These are phyloP conservation scores for Botryosphaeria agaves DNA, from an alignment of 2,329 filamentous ascomycete genomes.

Conservation along the genomic window DNA sequence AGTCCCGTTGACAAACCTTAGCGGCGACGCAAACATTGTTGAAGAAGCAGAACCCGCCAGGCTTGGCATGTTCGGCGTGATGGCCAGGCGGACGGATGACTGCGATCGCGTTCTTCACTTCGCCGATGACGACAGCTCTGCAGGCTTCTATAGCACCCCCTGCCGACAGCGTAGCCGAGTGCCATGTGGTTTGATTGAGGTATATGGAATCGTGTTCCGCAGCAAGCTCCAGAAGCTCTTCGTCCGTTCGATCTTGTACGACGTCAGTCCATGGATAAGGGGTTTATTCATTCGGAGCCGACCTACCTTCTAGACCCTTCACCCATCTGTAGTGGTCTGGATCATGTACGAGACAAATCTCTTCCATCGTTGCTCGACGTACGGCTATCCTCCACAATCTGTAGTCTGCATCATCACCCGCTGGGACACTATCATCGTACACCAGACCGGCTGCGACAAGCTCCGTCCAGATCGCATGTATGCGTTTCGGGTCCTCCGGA, in stretches of 20 bases:
- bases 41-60: constrained; percentile 94
- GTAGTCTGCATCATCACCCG: constrained; percentile 38
- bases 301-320: constrained; percentile 32
- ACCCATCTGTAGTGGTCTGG: constrained; percentile 69
- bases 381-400: constrained; percentile 55
- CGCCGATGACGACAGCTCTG: constrained; percentile 66
- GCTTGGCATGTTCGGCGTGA: constrained; percentile 70
- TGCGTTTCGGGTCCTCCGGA: constrained; percentile 83
- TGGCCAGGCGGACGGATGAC: constrained; percentile 91
- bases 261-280: constrained; percentile 5
- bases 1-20: constrained; percentile 70
- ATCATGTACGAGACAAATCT: constrained; percentile 68
- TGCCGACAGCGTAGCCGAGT: constrained; percentile 66
- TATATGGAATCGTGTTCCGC: constrained; percentile 60
- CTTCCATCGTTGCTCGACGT: constrained; percentile 57
- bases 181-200: constrained; percentile 65
- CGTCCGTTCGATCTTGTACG: constrained; percentile 27
- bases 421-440: too few species aligned
- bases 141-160: constrained; percentile 94
- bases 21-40: constrained; percentile 93
- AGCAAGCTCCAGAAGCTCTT: constrained; percentile 41
- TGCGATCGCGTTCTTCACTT: constrained; percentile 87
- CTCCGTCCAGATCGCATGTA: constrained; percentile 82
- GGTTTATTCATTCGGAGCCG: constrained; percentile 3
- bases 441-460: constrained; percentile 71